A percentile compares a stretch with the other conserved stretches of the same genome.
These are phyloP conservation scores for Orbilia ellipsospora DNA, from an alignment of 2,329 filamentous ascomycete genomes.

Conservation along the genomic window DNA sequence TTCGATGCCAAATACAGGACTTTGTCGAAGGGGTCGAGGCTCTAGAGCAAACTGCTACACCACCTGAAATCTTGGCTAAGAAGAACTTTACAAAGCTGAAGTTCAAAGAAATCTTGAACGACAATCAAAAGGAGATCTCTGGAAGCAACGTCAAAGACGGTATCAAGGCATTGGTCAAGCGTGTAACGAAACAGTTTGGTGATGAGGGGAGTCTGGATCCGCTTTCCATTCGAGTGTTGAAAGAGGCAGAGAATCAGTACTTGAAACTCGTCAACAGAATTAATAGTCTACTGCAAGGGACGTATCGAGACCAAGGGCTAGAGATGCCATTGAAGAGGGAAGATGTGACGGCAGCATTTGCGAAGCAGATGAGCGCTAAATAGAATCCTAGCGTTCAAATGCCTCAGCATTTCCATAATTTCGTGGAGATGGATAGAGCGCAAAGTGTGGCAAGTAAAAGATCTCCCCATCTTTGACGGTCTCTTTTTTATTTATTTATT, in stretches of 20 bases:
- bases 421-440: constrained; percentile 44
- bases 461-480: constrained; percentile 19
- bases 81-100: constrained; percentile 83
- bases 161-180: constrained; percentile 87
- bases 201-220: constrained; percentile 80
- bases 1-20: constrained; percentile 65
- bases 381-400: constrained; percentile 55
- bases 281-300: constrained; percentile 62
- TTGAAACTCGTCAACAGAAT: constrained; percentile 68
- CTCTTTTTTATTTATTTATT: too few relatives aligned
- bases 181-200: constrained; percentile 97
- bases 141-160: constrained; percentile 86
- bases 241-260: constrained; percentile 71
- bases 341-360: constrained; percentile 59
- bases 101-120: constrained; percentile 81
- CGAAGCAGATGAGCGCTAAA: constrained; percentile 57
- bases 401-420: constrained; percentile 52
- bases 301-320: constrained; percentile 58
- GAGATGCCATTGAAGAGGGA: constrained; percentile 59
- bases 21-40: constrained; percentile 90
- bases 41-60: constrained; percentile 70
- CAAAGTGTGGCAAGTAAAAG: constrained; percentile 33
- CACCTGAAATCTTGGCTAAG: constrained; percentile 76
- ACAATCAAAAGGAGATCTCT: constrained; percentile 73
- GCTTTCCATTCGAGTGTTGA: constrained; percentile 71